These are phyloP conservation scores for Boletus reticulatus DNA, from an alignment of 768 basidiomycete genomes.

Conservation along the genomic window DNA sequence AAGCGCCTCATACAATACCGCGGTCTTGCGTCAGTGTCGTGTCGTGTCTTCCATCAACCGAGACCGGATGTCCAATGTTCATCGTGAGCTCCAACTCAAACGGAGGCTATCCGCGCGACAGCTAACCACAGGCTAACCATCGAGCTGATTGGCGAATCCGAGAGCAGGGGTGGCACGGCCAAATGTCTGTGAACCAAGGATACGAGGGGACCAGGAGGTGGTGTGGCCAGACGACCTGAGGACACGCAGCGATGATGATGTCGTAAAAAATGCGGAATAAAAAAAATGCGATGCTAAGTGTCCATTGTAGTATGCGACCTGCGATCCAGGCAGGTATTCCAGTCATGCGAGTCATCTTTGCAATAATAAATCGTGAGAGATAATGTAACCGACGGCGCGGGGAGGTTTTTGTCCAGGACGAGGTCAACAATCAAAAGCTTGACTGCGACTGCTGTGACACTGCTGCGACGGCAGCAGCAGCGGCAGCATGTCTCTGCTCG, in stretches of 20 bases:
- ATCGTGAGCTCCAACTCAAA: conserved; percentile 35
- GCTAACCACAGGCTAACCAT: conserved; percentile 43
- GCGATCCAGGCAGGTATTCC: conserved; percentile 55
- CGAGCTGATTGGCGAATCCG: conserved; percentile 22
- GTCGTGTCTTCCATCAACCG: conserved; percentile 51
- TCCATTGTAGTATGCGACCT: conserved; percentile 55
- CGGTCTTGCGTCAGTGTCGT: conserved; percentile 74
- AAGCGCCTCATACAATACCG: conserved; percentile 52
- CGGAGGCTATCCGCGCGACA: conserved; percentile 12
- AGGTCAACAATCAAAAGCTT: conserved; percentile 43
- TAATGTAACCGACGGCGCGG: conserved; percentile 35
- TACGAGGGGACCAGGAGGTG: conserved; percentile 8
- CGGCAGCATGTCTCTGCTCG: conserved; percentile 63
- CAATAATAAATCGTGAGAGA: conserved; percentile 37
- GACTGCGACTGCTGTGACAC: conserved; percentile 43
- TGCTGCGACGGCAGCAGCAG: conserved; percentile 55
- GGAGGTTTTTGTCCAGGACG: conserved; percentile 23
- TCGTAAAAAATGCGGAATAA: conserved; percentile 45
- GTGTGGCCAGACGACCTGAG: conserved; percentile 20
- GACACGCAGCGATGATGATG: conserved; percentile 20
- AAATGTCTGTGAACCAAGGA: conserved; percentile 33
- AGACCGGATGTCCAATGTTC: conserved; percentile 52
- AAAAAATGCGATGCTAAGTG: conserved; percentile 37
- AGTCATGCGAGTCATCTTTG: conserved; percentile 38
- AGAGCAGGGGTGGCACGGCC: conserved; percentile 55